Evolutionary conservation across 2,329 filamentous ascomycete species (phyloP).

Genomic region (Monosporascus ibericus): DNA sequence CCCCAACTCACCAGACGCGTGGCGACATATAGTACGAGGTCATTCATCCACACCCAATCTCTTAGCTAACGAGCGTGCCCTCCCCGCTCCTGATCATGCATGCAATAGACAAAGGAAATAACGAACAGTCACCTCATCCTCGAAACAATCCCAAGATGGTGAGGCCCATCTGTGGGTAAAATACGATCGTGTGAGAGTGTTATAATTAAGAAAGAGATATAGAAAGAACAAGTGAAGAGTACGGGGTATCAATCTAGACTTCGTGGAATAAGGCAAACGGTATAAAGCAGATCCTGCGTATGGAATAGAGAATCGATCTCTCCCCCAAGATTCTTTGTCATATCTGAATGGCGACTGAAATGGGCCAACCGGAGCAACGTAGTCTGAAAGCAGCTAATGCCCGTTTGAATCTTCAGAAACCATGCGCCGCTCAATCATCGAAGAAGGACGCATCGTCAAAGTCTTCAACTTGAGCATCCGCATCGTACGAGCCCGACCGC

Average conservation of each 20-base stretch:
- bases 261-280: slow-evolving; percentile 13
- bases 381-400: not conserved
- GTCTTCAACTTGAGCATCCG: slow-evolving; percentile 52
- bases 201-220: not conserved
- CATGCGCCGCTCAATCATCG: slow-evolving; percentile 32
- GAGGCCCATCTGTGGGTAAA: not conserved
- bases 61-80: not conserved
- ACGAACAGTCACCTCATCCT: not conserved
- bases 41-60: not conserved
- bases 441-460: slow-evolving; percentile 57
- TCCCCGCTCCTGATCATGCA: not conserved
- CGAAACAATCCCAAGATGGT: not conserved
- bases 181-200: not conserved
- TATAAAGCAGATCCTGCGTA: slow-evolving; percentile 11
- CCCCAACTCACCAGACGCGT: not conserved
- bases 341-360: slow-evolving; percentile 5
- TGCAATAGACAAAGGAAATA: slow-evolving; percentile 11
- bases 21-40: not conserved
- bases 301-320: slow-evolving; percentile 10
- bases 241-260: slow-evolving; percentile 21
- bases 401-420: not conserved
- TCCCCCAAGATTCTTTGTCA: slow-evolving; percentile 6
- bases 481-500: slow-evolving; percentile 51
- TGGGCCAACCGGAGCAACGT: slow-evolving; percentile 4
- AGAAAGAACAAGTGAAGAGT: not conserved